These are phyloP conservation scores for Drosera spatulata DNA, from an alignment of 179 eudicot species.

Conservation along the genomic window DNA sequence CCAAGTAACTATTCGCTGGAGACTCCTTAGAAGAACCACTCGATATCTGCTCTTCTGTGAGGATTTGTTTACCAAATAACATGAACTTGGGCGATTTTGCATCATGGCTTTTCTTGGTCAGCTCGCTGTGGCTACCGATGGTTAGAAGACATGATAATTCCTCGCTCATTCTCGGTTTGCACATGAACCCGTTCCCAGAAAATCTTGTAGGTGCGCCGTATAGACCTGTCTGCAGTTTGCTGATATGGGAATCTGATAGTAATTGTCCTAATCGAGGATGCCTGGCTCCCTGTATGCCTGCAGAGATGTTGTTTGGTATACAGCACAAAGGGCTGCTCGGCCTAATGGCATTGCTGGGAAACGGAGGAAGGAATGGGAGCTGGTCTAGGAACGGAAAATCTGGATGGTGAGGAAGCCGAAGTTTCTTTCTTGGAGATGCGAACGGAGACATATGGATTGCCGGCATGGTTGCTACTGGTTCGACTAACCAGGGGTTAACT, in stretches of 20 bases:
- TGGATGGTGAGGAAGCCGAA: conserved; percentile 38
- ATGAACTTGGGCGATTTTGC: conserved; percentile 33
- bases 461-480: conserved; percentile 74
- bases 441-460: conserved; percentile 53
- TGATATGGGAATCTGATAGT: conserved; percentile 30
- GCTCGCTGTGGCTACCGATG: conserved; percentile 36
- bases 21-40: conserved; percentile 29
- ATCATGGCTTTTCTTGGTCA: conserved; percentile 26
- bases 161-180: conserved; percentile 13
- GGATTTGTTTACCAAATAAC: conserved; percentile 79
- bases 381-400: conserved; percentile 45
- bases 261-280: conserved; percentile 66
- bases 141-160: conserved; percentile 38
- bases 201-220: conserved; percentile 22
- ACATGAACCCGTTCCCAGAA: conserved; percentile 8
- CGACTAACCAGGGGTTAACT: conserved; percentile 95
- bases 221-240: conserved; percentile 40
- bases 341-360: conserved; percentile 37
- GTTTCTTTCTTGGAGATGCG: conserved; percentile 79
- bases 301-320: conserved; percentile 45
- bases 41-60: conserved; percentile 75
- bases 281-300: conserved; percentile 99
- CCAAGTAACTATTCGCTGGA: conserved; percentile 17
- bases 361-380: conserved; percentile 36
- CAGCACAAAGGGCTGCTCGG: conserved; percentile 47